Conservation (phyloP, 2,329 filamentous ascomycete species). For the Dactylonectria macrodidyma region DNA sequence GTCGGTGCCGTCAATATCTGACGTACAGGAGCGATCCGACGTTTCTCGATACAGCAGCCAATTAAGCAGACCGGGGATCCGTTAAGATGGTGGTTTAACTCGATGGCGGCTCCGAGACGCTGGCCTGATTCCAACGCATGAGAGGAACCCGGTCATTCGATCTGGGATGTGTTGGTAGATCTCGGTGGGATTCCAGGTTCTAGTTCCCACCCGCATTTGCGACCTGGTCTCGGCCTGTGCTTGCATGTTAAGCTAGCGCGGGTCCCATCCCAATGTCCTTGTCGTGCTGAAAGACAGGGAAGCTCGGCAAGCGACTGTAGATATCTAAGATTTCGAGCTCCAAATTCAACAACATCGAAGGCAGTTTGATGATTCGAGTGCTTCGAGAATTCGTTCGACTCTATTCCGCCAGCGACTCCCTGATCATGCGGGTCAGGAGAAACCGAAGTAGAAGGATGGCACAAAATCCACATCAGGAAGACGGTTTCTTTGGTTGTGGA, state of each 20-base stretch:
- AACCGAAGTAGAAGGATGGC: not conserved
- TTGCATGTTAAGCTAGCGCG: not conserved
- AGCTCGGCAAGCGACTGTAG: not conserved
- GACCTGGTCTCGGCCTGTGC: not conserved
- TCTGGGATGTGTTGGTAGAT: conserved; percentile 4
- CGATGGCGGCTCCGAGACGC: conserved; percentile 2
- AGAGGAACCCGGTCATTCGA: conserved; percentile 1
- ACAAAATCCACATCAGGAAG: not conserved
- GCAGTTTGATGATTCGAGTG: not conserved
- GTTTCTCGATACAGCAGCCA: conserved; percentile 10
- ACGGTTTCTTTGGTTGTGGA: not conserved
- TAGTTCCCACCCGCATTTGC: conserved; percentile 1
- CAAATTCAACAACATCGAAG: not conserved
- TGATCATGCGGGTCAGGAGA: not conserved
- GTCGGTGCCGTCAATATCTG: conserved; percentile 19
- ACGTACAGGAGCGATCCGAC: conserved; percentile 20
- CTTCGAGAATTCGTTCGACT: not conserved
- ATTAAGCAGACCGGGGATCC: not conserved
- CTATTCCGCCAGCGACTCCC: not conserved
- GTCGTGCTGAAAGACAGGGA: not conserved
- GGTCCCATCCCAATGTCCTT: not conserved
- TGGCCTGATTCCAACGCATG: conserved; percentile 14
- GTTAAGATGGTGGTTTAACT: not conserved
- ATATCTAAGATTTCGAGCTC: not conserved
- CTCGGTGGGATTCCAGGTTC: not conserved